phyloP scores from a whole-genome alignment of 345 rosid genomes.

The Cochlearia excelsa region DNA sequence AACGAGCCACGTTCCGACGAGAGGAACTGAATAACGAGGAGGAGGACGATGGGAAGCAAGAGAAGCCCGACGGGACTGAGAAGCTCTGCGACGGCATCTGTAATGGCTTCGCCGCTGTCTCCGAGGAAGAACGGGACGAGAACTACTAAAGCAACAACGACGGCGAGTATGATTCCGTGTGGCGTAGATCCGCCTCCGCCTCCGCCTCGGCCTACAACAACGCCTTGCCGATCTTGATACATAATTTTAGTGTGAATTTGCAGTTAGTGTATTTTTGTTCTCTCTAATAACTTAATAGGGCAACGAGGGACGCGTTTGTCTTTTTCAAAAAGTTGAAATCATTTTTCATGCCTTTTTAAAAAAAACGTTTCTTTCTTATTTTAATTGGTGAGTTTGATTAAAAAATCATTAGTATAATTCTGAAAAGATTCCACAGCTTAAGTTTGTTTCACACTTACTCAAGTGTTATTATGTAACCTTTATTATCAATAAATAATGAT shows the following conservation, averaged over 20 bases:
- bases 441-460: too few relatives aligned
- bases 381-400: too few relatives aligned
- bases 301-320: constrained; percentile 26
- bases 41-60: constrained; percentile 64
- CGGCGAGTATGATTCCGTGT: constrained; percentile 68
- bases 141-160: constrained; percentile 59
- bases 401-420: too few relatives aligned
- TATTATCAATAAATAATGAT: too few relatives aligned
- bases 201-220: constrained; percentile 29
- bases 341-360: constrained; percentile 5
- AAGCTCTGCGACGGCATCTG: constrained; percentile 69
- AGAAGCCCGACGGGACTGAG: constrained; percentile 79
- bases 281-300: neutral
- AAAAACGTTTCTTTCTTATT: too few relatives aligned
- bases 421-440: too few relatives aligned
- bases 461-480: too few relatives aligned
- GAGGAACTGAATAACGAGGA: constrained; percentile 75
- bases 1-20: constrained; percentile 76
- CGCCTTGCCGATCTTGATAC: constrained; percentile 42
- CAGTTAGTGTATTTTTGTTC: neutral
- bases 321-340: constrained; percentile 6
- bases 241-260: constrained; percentile 16
- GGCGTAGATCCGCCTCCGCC: constrained; percentile 60
- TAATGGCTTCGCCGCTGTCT: constrained; percentile 75
- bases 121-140: constrained; percentile 63